Conservation (phyloP, 352 stramenopile species). For the Globisporangium echinulatum region DNA sequence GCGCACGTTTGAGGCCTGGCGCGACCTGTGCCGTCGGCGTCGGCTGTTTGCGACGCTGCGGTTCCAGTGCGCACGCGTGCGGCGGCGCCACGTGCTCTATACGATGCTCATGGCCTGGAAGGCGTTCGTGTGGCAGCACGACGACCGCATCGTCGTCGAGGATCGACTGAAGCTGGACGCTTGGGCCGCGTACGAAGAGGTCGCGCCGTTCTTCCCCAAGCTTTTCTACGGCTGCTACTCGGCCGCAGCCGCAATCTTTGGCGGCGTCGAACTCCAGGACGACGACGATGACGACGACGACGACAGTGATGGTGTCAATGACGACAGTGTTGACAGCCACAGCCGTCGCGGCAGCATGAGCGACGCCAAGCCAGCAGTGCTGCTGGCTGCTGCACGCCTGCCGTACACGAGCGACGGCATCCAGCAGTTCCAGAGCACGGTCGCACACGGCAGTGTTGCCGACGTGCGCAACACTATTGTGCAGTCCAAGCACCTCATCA, state of each 20-base stretch:
- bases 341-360: background rate
- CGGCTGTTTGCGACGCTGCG: constrained; percentile 43
- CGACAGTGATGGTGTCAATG: background rate
- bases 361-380: no score
- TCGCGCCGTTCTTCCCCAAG: constrained; percentile 47
- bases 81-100: constrained; percentile 35
- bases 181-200: constrained; percentile 49
- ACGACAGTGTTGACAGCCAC: background rate
- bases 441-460: constrained; percentile 41
- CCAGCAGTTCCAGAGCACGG: constrained; percentile 35
- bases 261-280: constrained; percentile 21
- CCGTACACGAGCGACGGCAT: constrained; percentile 23
- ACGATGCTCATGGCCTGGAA: constrained; percentile 55
- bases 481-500: constrained; percentile 42
- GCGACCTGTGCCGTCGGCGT: constrained; percentile 32
- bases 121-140: constrained; percentile 51
- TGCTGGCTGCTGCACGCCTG: background rate
- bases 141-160: constrained; percentile 43
- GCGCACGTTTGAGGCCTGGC: constrained; percentile 44
- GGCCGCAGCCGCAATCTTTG: constrained; percentile 51
- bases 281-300: background rate
- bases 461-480: constrained; percentile 50
- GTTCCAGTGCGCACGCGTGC: constrained; percentile 31
- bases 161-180: constrained; percentile 45
- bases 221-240: constrained; percentile 61